Evolutionary conservation across 148 eudicot species (phyloP), one percentile per base, ranked within the genome.

Genomic region (Tetragonia tetragonoides): DNA sequence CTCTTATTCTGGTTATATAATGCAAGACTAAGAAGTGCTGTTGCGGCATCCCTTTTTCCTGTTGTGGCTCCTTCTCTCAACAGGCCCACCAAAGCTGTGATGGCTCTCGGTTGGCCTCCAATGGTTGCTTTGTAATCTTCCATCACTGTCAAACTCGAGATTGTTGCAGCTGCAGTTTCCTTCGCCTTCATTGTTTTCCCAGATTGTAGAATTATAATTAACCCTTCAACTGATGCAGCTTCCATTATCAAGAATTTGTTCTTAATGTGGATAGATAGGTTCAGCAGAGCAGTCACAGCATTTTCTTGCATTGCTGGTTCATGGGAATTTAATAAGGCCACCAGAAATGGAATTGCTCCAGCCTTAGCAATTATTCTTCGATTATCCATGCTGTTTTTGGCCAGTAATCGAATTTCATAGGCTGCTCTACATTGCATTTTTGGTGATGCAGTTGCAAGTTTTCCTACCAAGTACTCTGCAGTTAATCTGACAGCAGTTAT

Each of bases 121-220:
- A 91, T 91, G 10, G 66, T 59, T 47, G 76, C 87, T 63, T 87
- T 89, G 76, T 84, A 75, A 56, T 86, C 90, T 68, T 89, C 87
- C 14, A 87, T 68, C 51, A 87, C 74, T 0, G 92, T 83, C 68
- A 91, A 81, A 76, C 92, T 89, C 64, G 84, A 87, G 10, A 91
- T 77, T 23, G 87, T 74, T 7, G 95, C 92, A 41, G 95, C 95
- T 51, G 95, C 89, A 51, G 89, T 91, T 82, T 83, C 95, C 63
- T 84, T 81, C 7, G 95, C 88, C 75, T 87, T 87, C 85, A 77
- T 85, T 2, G 90, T 87, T 47, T 81, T 85, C 57, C 94, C 94
- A 10, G 69, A 70, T 44, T 79, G 75, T 5, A 90, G 81, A 61
- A 87, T 87, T n/a, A 53, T 53, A 3, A 83, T 66, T 66, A 87